Evolutionary conservation across 2,329 filamentous ascomycete species (phyloP).

Genomic region (Aspergillus carbonarius): DNA sequence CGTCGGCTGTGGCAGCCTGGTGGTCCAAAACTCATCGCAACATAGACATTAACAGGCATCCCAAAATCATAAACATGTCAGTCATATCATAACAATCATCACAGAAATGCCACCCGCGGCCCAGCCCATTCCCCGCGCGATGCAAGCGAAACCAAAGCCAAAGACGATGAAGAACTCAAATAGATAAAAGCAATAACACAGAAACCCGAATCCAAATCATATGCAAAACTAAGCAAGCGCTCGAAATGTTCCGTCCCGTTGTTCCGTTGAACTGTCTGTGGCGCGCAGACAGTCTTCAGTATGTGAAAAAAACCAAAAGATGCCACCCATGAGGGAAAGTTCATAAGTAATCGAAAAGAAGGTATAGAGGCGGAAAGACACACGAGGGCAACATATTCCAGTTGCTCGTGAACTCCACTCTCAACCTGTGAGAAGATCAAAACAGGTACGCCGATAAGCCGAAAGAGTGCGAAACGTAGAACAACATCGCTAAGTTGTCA

Average conservation of each 20-base stretch:
- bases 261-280: not conserved
- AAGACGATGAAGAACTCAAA: not conserved
- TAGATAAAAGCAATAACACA: conserved; percentile 4
- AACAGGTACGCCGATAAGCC: conserved; percentile 21
- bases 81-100: conserved; percentile 27
- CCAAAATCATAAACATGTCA: conserved; percentile 22
- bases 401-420: conserved; percentile 16
- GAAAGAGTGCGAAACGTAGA: conserved; percentile 16
- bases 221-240: conserved; percentile 3
- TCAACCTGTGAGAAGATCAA: conserved; percentile 12
- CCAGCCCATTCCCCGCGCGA: conserved; percentile 17
- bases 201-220: conserved; percentile 11
- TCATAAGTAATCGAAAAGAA: not conserved
- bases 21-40: conserved; percentile 10
- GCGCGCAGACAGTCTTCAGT: not conserved
- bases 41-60: conserved; percentile 22
- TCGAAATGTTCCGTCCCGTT: conserved; percentile 4
- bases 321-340: not conserved
- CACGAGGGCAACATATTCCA: conserved; percentile 18
- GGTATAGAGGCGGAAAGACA: conserved; percentile 14
- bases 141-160: conserved; percentile 17
- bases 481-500: conserved; percentile 26
- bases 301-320: not conserved
- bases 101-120: conserved; percentile 20
- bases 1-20: conserved; percentile 12